These are phyloP conservation scores for Penicillium rolfsii DNA, from an alignment of 2,329 filamentous ascomycete species.

Conservation along the genomic window DNA sequence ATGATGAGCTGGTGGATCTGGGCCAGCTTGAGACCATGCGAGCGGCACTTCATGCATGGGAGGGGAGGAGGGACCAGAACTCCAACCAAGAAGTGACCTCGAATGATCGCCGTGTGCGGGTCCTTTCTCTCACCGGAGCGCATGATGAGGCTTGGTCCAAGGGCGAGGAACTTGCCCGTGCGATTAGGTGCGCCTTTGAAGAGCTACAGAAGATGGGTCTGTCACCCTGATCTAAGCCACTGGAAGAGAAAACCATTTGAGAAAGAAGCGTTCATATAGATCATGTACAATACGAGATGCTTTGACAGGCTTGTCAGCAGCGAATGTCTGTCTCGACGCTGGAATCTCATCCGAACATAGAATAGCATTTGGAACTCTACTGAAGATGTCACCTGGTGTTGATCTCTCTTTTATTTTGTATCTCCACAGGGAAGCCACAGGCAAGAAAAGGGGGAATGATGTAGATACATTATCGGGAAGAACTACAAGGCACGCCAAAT, in stretches of 20 bases:
- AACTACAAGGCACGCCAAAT: slow-evolving; percentile 16
- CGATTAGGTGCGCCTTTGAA: slow-evolving; percentile 38
- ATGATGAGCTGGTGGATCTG: slow-evolving; percentile 47
- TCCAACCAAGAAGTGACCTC: slow-evolving; percentile 20
- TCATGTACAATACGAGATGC: neutral
- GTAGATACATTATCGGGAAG: slow-evolving; percentile 28
- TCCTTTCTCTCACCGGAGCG: slow-evolving; percentile 42
- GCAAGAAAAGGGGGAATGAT: slow-evolving; percentile 14
- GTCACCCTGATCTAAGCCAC: slow-evolving; percentile 12
- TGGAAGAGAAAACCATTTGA: neutral
- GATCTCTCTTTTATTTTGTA: slow-evolving; percentile 4
- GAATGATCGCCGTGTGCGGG: slow-evolving; percentile 46
- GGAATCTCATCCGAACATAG: neutral
- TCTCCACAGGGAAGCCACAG: neutral
- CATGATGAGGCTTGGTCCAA: slow-evolving; percentile 50
- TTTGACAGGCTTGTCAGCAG: neutral
- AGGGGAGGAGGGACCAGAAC: slow-evolving; percentile 26
- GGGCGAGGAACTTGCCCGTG: slow-evolving; percentile 45
- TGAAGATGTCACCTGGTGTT: neutral
- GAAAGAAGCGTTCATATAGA: neutral
- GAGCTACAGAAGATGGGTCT: slow-evolving; percentile 34
- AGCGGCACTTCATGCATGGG: slow-evolving; percentile 56
- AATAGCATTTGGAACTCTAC: slow-evolving; percentile 6
- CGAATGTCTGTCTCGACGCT: neutral
- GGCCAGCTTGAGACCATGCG: slow-evolving; percentile 50